Base-by-base conservation (phyloP, 2,329 filamentous ascomycete genomes). In the Zasmidium angulare region DNA sequence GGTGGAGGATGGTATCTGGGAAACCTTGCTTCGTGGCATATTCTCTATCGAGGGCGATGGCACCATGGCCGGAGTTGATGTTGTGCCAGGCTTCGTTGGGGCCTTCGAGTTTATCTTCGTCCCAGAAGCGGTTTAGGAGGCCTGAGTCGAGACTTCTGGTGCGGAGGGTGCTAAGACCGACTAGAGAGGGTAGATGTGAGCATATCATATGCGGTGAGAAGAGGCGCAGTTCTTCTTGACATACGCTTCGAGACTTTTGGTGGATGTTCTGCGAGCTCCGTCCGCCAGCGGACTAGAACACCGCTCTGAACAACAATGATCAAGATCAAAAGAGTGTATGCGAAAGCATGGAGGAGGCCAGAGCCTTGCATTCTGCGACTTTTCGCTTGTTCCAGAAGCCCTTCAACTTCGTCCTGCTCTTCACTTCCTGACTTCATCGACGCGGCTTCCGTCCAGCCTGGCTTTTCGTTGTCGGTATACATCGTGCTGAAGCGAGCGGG, bases 1-100 rank as follows among this genome's bases (percentile, higher is more conserved):
- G 60, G 12, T 59, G 49, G 17, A 59, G 24, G 52, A 64, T 63
- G 2, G 60, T 60, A 19, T 59, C 40, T 2, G 24, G 50, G 55
- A 57, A 62, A 14, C 59, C 31, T 20, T 59, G 46, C 10, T 51
- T 29, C 3, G 36, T 46, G 19, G 58, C 58, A n/a, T 29, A 51
- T 2, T 50, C 31, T 9, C 51, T 60, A n/a, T 58, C 55, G 6
- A 63, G 23, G 14, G 60, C 63, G 12, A 64, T 55, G 19, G 55
- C 40, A 9, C 63, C 60, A 24, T 64, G 60, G 11, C 55, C 59
- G 21, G 63, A 57, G 21, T 54, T 51, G 50, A 64, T 59, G 7
- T 43, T 50, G 11, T 60, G 50, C 60, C 63, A 64, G 2, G 58
- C 31, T 17, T 48, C 20, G 22, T 62, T 46, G 21, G 54, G 22